phyloP scores from a whole-genome alignment of 768 basidiomycete species.

The Lactifluus volemus region DNA sequence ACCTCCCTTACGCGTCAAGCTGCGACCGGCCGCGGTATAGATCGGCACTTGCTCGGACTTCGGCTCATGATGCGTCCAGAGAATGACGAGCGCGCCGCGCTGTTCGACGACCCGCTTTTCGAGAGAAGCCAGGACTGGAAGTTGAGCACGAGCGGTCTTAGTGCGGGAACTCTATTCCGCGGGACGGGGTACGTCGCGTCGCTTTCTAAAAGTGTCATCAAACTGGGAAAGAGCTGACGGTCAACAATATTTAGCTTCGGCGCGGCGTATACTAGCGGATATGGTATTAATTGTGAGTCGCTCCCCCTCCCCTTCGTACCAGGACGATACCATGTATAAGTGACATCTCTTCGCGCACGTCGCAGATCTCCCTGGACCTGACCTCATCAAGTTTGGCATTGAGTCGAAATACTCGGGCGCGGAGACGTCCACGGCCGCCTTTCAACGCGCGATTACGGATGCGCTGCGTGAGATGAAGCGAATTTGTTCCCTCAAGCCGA shows the following conservation, averaged over 20 bases:
- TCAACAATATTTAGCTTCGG: constrained; percentile 52
- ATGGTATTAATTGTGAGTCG: constrained; percentile 85
- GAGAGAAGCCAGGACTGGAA: constrained; percentile 73
- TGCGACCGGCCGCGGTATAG: constrained; percentile 75
- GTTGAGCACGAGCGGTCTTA: constrained; percentile 82
- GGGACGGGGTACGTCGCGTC: constrained; percentile 65
- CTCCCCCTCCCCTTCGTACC: not conserved
- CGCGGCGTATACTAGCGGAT: constrained; percentile 71
- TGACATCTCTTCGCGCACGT: constrained; percentile 19
- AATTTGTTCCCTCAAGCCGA: constrained; percentile 18
- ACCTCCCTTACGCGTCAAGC: constrained; percentile 65
- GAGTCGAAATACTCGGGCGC: constrained; percentile 75
- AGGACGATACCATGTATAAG: not conserved
- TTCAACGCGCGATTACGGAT: constrained; percentile 52
- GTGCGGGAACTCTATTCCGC: constrained; percentile 75
- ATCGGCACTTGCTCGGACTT: constrained; percentile 86
- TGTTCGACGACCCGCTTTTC: constrained; percentile 78
- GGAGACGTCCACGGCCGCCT: constrained; percentile 58
- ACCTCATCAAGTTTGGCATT: constrained; percentile 84
- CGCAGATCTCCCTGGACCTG: constrained; percentile 71
- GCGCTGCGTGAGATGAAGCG: constrained; percentile 62
- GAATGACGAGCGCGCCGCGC: constrained; percentile 44
- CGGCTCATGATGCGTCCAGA: constrained; percentile 49
- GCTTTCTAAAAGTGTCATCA: not conserved
- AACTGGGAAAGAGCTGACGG: not conserved